These are phyloP conservation scores for Umbelopsis vinacea DNA, from an alignment of 192 early-diverging fungal species.

Conservation along the genomic window DNA sequence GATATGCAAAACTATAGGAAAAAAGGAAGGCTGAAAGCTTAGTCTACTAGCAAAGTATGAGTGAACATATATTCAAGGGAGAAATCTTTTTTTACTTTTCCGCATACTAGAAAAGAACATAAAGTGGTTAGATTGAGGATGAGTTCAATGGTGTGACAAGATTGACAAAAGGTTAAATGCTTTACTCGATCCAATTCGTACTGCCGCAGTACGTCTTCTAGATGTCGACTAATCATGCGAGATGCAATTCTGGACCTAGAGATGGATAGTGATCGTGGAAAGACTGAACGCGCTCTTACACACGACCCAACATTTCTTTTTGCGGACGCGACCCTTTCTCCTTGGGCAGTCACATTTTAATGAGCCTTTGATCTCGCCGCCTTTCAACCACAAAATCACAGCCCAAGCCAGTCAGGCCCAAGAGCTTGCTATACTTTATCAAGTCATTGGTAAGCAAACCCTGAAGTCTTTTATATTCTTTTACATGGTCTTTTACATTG, in stretches of 20 bases:
- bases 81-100: background rate
- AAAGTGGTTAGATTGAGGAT: background rate
- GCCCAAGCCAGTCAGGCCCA: too few relatives aligned
- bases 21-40: background rate
- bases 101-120: background rate
- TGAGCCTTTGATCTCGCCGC: too few relatives aligned
- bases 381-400: too few relatives aligned
- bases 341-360: too few relatives aligned
- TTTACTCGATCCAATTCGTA: slow-evolving; percentile 11
- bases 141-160: background rate
- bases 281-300: background rate
- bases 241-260: background rate
- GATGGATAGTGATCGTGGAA: background rate
- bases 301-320: slow-evolving; percentile 4
- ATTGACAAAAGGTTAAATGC: background rate
- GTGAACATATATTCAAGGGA: background rate
- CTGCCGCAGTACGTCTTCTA: slow-evolving; percentile 21
- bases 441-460: too few relatives aligned
- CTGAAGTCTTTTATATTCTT: too few relatives aligned
- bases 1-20: slow-evolving; percentile 1
- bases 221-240: slow-evolving; percentile 11
- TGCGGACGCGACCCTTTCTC: background rate
- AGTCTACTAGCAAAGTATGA: too few relatives aligned
- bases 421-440: too few relatives aligned
- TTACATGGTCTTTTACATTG: too few relatives aligned